phyloP scores from a whole-genome alignment of 371 early-diverging fungal genomes.

The Mucor ambiguus region DNA sequence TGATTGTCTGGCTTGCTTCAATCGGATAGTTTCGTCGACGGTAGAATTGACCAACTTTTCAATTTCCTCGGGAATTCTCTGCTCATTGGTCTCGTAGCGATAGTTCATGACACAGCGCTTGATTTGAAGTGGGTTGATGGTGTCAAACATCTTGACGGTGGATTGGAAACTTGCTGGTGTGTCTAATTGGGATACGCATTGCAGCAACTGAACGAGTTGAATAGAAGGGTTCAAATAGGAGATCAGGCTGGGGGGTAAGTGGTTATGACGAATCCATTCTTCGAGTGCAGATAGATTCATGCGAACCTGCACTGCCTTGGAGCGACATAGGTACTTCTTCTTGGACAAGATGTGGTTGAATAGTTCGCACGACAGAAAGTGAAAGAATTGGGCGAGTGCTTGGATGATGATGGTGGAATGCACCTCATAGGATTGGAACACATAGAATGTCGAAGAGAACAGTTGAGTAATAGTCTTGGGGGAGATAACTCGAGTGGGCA shows the following conservation, averaged over 20 bases:
- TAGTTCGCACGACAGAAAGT: constrained; percentile 73
- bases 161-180: constrained; percentile 74
- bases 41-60: constrained; percentile 52
- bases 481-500: not conserved
- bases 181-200: constrained; percentile 70
- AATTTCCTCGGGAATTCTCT: constrained; percentile 67
- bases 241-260: constrained; percentile 47
- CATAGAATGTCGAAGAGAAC: constrained; percentile 59
- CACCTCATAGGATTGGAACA: constrained; percentile 62
- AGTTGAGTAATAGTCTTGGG: constrained; percentile 67
- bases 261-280: constrained; percentile 80
- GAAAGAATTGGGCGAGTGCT: constrained; percentile 72
- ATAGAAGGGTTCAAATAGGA: constrained; percentile 64
- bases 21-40: constrained; percentile 63
- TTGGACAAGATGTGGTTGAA: constrained; percentile 87
- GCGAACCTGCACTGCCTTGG: constrained; percentile 82
- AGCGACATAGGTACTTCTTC: constrained; percentile 74
- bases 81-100: constrained; percentile 86
- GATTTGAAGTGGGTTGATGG: constrained; percentile 72
- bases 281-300: constrained; percentile 82
- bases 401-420: constrained; percentile 72
- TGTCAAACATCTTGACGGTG: constrained; percentile 63
- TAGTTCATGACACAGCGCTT: constrained; percentile 73
- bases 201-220: constrained; percentile 83
- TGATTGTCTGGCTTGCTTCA: constrained; percentile 53